A percentile compares a stretch with the other conserved stretches of the same genome.
These are phyloP conservation scores for Thermoascus crustaceus DNA, from an alignment of 2,329 filamentous ascomycete species.

Conservation along the genomic window DNA sequence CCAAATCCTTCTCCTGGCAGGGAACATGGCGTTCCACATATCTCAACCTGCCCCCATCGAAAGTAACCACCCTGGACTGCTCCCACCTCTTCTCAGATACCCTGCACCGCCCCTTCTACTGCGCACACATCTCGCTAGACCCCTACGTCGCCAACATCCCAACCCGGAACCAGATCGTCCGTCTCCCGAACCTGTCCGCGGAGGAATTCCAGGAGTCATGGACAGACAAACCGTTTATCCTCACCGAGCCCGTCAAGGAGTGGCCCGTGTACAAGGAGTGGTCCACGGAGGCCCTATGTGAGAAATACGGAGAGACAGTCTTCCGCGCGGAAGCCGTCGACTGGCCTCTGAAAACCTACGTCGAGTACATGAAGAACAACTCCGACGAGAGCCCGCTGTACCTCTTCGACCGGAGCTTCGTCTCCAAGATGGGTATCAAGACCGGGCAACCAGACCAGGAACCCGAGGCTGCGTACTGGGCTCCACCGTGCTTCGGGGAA, in stretches of 20 bases:
- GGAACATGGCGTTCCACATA: constrained; percentile 80
- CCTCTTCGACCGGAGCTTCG: constrained; percentile 81
- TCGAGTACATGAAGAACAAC: constrained; percentile 71
- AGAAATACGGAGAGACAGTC: constrained; percentile 55
- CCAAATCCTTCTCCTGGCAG: constrained; percentile 55
- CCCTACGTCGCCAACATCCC: constrained; percentile 67
- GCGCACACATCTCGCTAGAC: constrained; percentile 63
- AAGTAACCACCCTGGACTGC: constrained; percentile 59
- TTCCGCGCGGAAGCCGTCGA: constrained; percentile 92
- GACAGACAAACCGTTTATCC: constrained; percentile 76
- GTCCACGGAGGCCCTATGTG: constrained; percentile 59
- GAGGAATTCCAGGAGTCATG: constrained; percentile 67
- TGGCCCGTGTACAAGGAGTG: constrained; percentile 75
- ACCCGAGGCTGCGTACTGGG: constrained; percentile 59
- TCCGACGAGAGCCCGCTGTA: constrained; percentile 85
- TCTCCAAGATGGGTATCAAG: constrained; percentile 69
- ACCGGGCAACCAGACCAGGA: constrained; percentile 41
- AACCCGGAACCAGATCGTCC: constrained; percentile 60
- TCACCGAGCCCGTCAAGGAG: constrained; percentile 68
- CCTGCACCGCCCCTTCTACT: constrained; percentile 82
- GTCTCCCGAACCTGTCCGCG: constrained; percentile 59
- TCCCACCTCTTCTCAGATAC: constrained; percentile 79
- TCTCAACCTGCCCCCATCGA: constrained; percentile 49
- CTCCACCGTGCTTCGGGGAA: constrained; percentile 73
- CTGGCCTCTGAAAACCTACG: constrained; percentile 76